Evolutionary conservation across 495 filamentous ascomycete species (phyloP), one percentile per base, ranked within the genome.

Genomic region (Penicillium goetzii): DNA sequence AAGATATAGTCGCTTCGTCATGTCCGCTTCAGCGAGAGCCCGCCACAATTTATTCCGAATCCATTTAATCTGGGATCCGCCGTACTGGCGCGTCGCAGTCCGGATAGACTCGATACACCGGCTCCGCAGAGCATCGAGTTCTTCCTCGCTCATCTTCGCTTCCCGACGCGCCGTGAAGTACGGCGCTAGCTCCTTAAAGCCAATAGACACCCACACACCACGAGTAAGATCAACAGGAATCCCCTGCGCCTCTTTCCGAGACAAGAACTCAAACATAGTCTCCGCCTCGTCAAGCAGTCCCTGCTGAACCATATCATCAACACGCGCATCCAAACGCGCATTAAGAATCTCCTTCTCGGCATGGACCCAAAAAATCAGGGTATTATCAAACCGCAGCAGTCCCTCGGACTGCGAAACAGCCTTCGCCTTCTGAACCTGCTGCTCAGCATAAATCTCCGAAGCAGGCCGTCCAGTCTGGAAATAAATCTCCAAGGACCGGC

Each of bases 141-240:
- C 78, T 43, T 75, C 65, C 26, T 75, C 68, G 28, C 70, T 74
- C 2, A 58, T 52, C 0, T 68, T 63, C 2, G 67, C 77, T 11
- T 78, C 62, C 43, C 76, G 65, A 28, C 86, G 63, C 8, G 86
- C 84, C 4, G 78, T 61, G 23, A 93, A 78, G 63, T 91, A 97
- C 0, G 84, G 81, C 55, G 89, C 81, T 72, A 97, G 86, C 73
- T 99, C 92, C 69, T 95, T 96, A 74, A 92, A 97, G 0, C 96
- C 96, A 66, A 99, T 98, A 12, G 93, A 94, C 55, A 95, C 88
- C 92, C 93, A 98, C 15, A 98, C 95, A 3, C 96, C 96, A 32
- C 87, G 85, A 0, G 84, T 89, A 54, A 83, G 79, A 65, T 98
- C 91, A 23, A 95, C 76, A 6, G 66, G 63, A 1, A 80, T 72